Base-by-base conservation (phyloP, 257 asterid species). In the Capsicum rhomboideum region DNA sequence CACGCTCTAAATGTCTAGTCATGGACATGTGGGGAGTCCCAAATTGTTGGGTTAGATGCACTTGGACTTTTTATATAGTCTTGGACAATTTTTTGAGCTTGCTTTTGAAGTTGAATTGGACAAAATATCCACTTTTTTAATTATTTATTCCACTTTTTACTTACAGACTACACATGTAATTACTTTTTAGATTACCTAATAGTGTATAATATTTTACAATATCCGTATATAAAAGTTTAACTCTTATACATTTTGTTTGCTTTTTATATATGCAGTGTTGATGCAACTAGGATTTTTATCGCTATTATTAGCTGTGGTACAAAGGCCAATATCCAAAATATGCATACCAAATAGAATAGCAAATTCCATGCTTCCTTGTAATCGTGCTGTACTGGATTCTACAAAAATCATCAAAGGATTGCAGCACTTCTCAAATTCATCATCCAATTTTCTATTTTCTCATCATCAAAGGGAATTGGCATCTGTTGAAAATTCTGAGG, bases 251-350 rank as follows among this genome's bases (percentile, higher is more conserved):
- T 61, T 4, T 29, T 54, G 52, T 20, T n/a, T 11, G 42, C 14
- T 64, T 20, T 66, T 40, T 29, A 34, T 84, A 20, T 55, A 4
- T 84, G 85, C 91, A 93, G 98, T 92, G 82, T 78, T 94, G 91
- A 94, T 93, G 94, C 91, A 90, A 14, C 78, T 94, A 89, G 98
- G 97, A 69, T 94, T 93, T 55, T 91, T 94, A 91, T 94, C 98
- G 11, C 89, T 94, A 46, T 86, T 89, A 44, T 84, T 94, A 78
- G 88, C 95, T 2, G 95, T 89, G 82, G 87, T 90, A 6, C 93
- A 91, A 84, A 83, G 91, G 46, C 81, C 81, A 2, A 84, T 93
- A 52, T 89, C 95, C 17, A 92, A 85, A 85, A 92, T 94, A 53
- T 94, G 98, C 85, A 79, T 93, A 46, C 84, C 94, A 16, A 88